Conservation (phyloP, 345 rosid species). For the Linum trigynum region DNA sequence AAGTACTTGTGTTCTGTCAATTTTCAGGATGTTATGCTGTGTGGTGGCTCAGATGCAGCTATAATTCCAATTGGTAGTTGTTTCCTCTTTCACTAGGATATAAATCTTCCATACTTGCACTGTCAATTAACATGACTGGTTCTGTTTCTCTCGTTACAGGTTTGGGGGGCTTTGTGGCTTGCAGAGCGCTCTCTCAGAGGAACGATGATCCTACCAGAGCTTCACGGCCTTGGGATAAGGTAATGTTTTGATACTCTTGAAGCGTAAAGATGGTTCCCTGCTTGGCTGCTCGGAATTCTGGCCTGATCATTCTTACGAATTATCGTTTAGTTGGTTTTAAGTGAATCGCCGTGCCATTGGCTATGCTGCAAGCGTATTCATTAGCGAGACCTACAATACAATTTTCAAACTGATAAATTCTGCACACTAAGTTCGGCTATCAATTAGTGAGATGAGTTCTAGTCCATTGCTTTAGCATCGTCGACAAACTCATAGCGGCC, state of each 20-base stretch:
- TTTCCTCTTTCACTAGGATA: constrained; percentile 15
- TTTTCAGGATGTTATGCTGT: constrained; percentile 83
- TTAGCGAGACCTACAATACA: too few relatives aligned
- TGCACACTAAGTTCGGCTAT: too few relatives aligned
- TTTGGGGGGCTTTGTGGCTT: constrained; percentile 95
- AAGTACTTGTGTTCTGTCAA: constrained; percentile 13
- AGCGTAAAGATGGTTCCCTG: too few relatives aligned
- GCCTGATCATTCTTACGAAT: too few relatives aligned
- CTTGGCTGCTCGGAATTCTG: too few relatives aligned
- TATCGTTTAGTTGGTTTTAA: too few relatives aligned
- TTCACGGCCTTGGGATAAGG: constrained; percentile 96
- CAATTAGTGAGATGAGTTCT: too few relatives aligned
- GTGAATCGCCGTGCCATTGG: too few relatives aligned
- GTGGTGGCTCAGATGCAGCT: constrained; percentile 90
- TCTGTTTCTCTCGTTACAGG: constrained; percentile 40
- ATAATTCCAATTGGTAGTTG: constrained; percentile 78
- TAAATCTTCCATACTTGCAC: constrained; percentile 8
- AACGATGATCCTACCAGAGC: constrained; percentile 83
- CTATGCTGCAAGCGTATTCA: too few relatives aligned
- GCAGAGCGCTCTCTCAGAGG: constrained; percentile 84
- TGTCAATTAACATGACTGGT: constrained; percentile 10
- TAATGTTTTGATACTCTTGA: constrained; percentile 20
- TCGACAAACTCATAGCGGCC: background rate
- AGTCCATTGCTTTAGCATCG: background rate
- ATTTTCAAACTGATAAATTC: too few relatives aligned